Evolutionary conservation across 2,329 filamentous ascomycete species (phyloP).

Genomic region (Claviceps paspali): DNA sequence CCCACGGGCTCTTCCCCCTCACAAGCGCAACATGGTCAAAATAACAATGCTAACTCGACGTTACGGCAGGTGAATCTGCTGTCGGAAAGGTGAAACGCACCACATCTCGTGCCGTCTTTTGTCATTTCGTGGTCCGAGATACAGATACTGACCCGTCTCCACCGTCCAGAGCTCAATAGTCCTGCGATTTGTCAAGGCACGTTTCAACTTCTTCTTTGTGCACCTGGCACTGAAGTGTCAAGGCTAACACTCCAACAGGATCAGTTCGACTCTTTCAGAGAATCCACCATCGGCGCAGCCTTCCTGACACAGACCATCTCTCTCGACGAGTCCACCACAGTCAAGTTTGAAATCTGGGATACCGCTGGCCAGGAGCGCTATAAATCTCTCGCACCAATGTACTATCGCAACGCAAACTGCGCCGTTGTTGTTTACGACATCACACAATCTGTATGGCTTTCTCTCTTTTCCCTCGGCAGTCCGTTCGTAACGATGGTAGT

Average conservation of each 20-base stretch:
- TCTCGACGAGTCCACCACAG: constrained; percentile 92
- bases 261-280: constrained; percentile 95
- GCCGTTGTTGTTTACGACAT: constrained; percentile 99
- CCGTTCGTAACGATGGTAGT: not conserved
- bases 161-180: constrained; percentile 83
- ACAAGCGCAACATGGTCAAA: not conserved
- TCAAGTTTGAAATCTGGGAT: constrained; percentile 99
- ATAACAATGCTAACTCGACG: constrained; percentile 6
- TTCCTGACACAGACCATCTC: constrained; percentile 99
- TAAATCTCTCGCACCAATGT: constrained; percentile 98
- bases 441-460: constrained; percentile 75
- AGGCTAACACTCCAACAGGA: constrained; percentile 41
- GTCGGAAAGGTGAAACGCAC: constrained; percentile 71
- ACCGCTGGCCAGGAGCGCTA: constrained; percentile 97
- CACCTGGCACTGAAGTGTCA: too few species aligned
- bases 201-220: constrained; percentile 9
- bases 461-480: not conserved
- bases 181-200: constrained; percentile 91
- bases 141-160: constrained; percentile 8
- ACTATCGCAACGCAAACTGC: constrained; percentile 98
- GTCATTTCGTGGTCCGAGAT: constrained; percentile 3
- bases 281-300: constrained; percentile 95
- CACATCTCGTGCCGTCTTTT: not conserved
- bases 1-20: not conserved
- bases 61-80: constrained; percentile 71